Evolutionary conservation across 78 protist genomes (phyloP).

Genomic region (Tieghemostelium lacteum): DNA sequence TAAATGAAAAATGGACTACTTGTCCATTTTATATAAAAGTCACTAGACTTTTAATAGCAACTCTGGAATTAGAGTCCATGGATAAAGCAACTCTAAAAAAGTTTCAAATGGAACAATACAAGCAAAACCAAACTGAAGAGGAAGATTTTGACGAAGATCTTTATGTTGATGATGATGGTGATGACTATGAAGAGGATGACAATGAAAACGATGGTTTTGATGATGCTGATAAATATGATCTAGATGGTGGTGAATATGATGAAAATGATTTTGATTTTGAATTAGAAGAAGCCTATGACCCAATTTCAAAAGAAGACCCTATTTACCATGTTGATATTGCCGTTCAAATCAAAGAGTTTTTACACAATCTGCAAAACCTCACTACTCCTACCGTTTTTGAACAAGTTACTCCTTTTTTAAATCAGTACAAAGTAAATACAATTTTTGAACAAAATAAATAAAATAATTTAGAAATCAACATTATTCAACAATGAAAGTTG

Average conservation of each 20-base stretch:
- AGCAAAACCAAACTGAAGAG: not conserved
- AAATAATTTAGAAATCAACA: too few relatives aligned
- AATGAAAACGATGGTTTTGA: conserved; percentile 10
- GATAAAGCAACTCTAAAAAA: not conserved
- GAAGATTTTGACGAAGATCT: conserved; percentile 24
- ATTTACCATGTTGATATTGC: conserved; percentile 8
- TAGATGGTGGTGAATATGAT: conserved; percentile 22
- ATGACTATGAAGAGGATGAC: conserved; percentile 9
- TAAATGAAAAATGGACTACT: conserved; percentile 30
- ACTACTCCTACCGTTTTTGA: conserved; percentile 3
- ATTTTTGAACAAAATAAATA: too few relatives aligned
- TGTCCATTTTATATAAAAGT: not conserved
- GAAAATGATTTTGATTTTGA: not conserved
- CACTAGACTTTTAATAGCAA: not conserved
- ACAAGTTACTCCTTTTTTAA: not conserved
- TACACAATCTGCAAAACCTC: not conserved
- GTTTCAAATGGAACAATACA: not conserved
- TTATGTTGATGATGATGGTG: conserved; percentile 26
- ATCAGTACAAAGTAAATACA: too few relatives aligned
- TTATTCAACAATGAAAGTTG: too few relatives aligned
- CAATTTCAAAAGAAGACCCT: conserved; percentile 49
- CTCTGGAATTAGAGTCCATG: not conserved
- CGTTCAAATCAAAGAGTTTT: conserved; percentile 5
- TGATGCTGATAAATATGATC: not conserved
- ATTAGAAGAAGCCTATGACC: conserved; percentile 1